Percentiles rank a stretch among this genome's conserved stretches.
Evolutionary conservation across 306 rosid genomes (phyloP).

Genomic region (Lathyrus oleraceus): DNA sequence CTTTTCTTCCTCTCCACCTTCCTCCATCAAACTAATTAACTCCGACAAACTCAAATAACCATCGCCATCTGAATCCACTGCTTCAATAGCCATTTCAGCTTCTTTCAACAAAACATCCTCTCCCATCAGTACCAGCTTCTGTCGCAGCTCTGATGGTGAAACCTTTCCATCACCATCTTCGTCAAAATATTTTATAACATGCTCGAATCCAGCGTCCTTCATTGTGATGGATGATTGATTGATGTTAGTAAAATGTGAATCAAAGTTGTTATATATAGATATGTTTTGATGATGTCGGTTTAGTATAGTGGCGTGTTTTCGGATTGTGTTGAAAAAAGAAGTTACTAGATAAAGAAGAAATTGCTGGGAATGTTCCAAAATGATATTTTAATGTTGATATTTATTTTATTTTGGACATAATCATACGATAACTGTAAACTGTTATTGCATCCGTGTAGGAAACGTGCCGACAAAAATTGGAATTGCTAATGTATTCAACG

Average conservation of each 20-base stretch:
- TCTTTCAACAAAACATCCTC: conserved; percentile 50
- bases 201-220: conserved; percentile 34
- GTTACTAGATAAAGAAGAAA: background rate
- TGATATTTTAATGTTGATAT: background rate
- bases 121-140: conserved; percentile 48
- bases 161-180: conserved; percentile 85
- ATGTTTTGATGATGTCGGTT: conserved; percentile 8
- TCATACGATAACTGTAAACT: background rate
- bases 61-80: conserved; percentile 79
- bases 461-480: background rate
- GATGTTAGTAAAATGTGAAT: background rate
- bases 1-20: conserved; percentile 69
- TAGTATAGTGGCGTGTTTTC: background rate
- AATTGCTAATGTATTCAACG: background rate
- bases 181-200: conserved; percentile 68
- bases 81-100: conserved; percentile 58
- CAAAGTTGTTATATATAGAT: background rate
- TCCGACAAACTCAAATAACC: conserved; percentile 70
- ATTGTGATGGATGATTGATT: background rate
- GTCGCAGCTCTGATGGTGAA: conserved; percentile 60
- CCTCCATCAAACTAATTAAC: conserved; percentile 50
- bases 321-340: background rate
- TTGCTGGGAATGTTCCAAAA: background rate
- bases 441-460: background rate
- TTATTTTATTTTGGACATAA: too few relatives aligned